A percentile compares a stretch with the other conserved stretches of the same genome.
These are phyloP conservation scores for Fusarium lateritium DNA, from an alignment of 2,329 filamentous ascomycete genomes.

Conservation along the genomic window DNA sequence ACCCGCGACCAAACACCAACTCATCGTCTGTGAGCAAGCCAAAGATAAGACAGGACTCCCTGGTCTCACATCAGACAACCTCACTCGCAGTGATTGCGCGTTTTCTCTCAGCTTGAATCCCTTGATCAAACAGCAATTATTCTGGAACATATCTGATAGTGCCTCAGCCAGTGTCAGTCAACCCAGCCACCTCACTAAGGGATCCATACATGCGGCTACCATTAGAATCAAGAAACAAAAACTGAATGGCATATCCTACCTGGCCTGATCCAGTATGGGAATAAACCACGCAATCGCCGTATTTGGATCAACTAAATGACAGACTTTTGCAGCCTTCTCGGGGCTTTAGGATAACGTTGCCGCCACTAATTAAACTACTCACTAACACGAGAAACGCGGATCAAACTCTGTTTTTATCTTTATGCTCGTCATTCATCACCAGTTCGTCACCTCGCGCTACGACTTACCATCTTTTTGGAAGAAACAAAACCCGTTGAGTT, in stretches of 20 bases:
- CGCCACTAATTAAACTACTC: constrained; percentile 25
- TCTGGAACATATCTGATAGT: constrained; percentile 31
- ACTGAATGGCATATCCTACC: neutral
- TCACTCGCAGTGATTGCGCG: constrained; percentile 15
- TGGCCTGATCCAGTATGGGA: neutral
- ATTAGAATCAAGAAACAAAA: neutral
- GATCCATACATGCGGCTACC: too few species aligned
- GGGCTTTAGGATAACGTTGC: constrained; percentile 26
- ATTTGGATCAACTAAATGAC: constrained; percentile 8
- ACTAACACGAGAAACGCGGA: constrained; percentile 17
- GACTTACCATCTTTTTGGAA: constrained; percentile 2
- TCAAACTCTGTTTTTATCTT: constrained; percentile 26
- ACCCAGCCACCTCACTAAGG: constrained; percentile 25
- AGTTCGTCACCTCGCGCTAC: constrained; percentile 30
- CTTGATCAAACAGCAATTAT: constrained; percentile 24
- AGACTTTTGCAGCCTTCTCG: constrained; percentile 27
- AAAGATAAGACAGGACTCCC: neutral
- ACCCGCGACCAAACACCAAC: constrained; percentile 42
- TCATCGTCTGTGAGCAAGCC: constrained; percentile 12
- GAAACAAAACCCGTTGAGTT: neutral
- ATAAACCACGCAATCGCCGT: constrained; percentile 29
- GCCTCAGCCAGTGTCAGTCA: constrained; percentile 10
- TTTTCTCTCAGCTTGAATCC: constrained; percentile 13
- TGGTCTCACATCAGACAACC: constrained; percentile 28
- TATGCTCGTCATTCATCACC: constrained; percentile 25